Conservation (phyloP, 2,329 filamentous ascomycete genomes). For the Didymella pinodella region DNA sequence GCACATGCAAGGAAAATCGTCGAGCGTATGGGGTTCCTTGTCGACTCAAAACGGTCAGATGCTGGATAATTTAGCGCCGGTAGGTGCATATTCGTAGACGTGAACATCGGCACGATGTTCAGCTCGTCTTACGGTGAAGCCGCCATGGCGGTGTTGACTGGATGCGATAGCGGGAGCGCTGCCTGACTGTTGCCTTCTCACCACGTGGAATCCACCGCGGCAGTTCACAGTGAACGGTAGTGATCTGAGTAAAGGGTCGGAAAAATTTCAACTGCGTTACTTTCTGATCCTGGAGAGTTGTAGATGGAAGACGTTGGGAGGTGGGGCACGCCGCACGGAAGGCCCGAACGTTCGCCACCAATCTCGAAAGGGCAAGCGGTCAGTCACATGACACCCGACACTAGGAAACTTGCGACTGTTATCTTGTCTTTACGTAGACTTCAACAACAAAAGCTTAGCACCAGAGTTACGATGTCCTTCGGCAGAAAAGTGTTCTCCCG, state of each 20-base stretch:
- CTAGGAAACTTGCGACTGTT: too few species aligned
- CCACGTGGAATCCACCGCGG: background rate
- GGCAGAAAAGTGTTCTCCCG: too few species aligned
- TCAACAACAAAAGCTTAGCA: too few species aligned
- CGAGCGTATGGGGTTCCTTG: constrained; percentile 17
- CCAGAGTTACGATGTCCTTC: too few species aligned
- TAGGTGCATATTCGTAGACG: constrained; percentile 23
- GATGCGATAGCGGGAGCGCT: constrained; percentile 29
- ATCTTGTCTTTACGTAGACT: too few species aligned
- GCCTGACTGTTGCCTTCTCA: constrained; percentile 40
- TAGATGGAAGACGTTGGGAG: constrained; percentile 4
- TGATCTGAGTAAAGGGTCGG: background rate
- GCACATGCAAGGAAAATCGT: constrained; percentile 20
- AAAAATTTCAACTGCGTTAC: constrained; percentile 4
- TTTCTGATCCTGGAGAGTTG: constrained; percentile 2
- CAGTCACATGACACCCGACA: background rate
- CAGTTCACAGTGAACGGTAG: background rate
- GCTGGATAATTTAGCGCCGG: constrained; percentile 22
- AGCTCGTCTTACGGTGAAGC: constrained; percentile 41
- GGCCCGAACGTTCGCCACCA: constrained; percentile 13
- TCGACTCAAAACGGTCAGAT: constrained; percentile 36
- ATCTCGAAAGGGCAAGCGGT: background rate
- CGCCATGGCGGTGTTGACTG: constrained; percentile 27
- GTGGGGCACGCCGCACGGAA: constrained; percentile 10
- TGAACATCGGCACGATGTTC: constrained; percentile 25